These are phyloP conservation scores for Lipomyces sp. DNA, from an alignment of 805 yeast species.

Conservation along the genomic window DNA sequence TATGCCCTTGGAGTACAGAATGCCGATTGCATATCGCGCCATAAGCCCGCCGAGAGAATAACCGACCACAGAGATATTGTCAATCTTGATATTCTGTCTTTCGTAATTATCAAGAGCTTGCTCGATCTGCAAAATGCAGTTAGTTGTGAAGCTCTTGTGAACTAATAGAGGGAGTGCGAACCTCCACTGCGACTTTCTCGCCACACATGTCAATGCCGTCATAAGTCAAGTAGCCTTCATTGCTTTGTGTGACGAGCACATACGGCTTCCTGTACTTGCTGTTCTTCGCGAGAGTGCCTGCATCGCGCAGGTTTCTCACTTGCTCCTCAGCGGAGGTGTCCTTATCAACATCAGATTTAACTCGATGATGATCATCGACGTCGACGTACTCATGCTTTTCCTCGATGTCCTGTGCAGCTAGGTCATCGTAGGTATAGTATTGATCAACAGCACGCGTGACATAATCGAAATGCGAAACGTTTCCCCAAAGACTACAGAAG, in stretches of 20 bases:
- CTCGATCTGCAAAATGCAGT: conserved; percentile 16
- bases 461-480: conserved; percentile 61
- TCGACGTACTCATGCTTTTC: conserved; percentile 33
- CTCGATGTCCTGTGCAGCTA: neutral
- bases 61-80: conserved; percentile 75
- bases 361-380: conserved; percentile 35
- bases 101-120: conserved; percentile 31
- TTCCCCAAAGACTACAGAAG: conserved; percentile 69
- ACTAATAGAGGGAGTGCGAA: conserved; percentile 32
- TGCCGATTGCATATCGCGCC: conserved; percentile 76
- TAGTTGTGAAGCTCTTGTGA: neutral
- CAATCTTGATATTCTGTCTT: conserved; percentile 40
- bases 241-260: conserved; percentile 51
- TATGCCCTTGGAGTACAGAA: conserved; percentile 51
- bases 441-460: conserved; percentile 36
- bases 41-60: conserved; percentile 83
- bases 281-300: conserved; percentile 14
- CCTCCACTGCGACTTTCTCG: conserved; percentile 66
- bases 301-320: conserved; percentile 32
- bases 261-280: conserved; percentile 24
- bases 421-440: conserved; percentile 31
- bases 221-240: conserved; percentile 71
- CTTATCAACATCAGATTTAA: conserved; percentile 18
- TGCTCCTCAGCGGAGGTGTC: conserved; percentile 4
- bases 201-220: conserved; percentile 90